Conservation (phyloP, 2,329 filamentous ascomycete species). For the Ophiosphaerella herpotricha region DNA sequence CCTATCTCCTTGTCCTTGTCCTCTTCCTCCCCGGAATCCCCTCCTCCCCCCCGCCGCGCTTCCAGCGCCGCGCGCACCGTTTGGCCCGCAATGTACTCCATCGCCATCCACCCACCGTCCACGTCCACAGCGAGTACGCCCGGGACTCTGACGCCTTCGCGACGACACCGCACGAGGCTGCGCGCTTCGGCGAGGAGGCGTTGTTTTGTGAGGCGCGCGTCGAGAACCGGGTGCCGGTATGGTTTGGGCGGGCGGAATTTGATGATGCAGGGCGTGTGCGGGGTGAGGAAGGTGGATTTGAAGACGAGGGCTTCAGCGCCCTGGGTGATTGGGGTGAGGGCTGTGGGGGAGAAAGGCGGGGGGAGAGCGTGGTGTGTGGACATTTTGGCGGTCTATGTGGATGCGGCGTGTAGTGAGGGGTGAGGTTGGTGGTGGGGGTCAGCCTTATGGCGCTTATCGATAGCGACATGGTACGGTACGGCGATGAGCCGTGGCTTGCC, state of each 20-base stretch:
- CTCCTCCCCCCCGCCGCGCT: slow-evolving; percentile 53
- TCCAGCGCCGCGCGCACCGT: slow-evolving; percentile 74
- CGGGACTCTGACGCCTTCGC: slow-evolving; percentile 81
- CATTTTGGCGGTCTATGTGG: too few relatives aligned
- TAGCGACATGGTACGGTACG: neutral
- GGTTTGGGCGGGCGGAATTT: slow-evolving; percentile 91
- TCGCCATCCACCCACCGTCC: slow-evolving; percentile 64
- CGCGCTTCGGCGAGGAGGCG: slow-evolving; percentile 88
- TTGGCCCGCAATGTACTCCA: slow-evolving; percentile 59
- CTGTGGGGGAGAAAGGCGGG: slow-evolving; percentile 53
- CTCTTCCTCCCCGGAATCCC: too few relatives aligned
- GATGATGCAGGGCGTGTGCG: slow-evolving; percentile 72
- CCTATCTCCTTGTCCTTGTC: slow-evolving; percentile 16
- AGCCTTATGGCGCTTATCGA: slow-evolving; percentile 21
- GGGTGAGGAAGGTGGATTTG: slow-evolving; percentile 77
- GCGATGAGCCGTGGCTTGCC: too few relatives aligned
- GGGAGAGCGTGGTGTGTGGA: slow-evolving; percentile 34
- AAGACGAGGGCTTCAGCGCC: slow-evolving; percentile 96
- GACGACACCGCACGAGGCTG: slow-evolving; percentile 76
- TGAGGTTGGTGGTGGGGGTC: slow-evolving; percentile 18
- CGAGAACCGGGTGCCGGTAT: slow-evolving; percentile 88
- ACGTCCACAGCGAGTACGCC: slow-evolving; percentile 73
- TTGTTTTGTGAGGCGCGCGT: slow-evolving; percentile 82
- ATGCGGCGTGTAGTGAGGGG: slow-evolving; percentile 27
- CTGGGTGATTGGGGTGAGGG: slow-evolving; percentile 78